Base-by-base conservation (phyloP, 2,329 filamentous ascomycete species). In the Alternaria tenuissima region DNA sequence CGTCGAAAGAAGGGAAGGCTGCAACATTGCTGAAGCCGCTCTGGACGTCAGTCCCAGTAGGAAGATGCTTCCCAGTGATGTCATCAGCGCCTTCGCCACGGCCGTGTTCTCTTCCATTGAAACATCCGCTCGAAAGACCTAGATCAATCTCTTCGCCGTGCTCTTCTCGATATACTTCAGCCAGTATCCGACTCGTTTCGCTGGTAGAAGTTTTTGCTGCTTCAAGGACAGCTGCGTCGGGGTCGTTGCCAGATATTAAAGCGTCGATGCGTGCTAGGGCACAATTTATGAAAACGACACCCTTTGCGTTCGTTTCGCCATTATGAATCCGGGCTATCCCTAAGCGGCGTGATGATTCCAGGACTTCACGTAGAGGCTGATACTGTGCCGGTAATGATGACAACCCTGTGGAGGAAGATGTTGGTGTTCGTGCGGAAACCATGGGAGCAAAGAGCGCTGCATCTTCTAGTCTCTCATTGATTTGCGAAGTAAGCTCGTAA, bases 241-340 rank as follows among this genome's bases (percentile, higher is more conserved):
- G 39, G 16, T 75, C 62, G 5, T 36, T 44, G 5, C 64, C 61
- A 0, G 63, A 46, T 1, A 63, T 57, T 0, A 76, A 16, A 1
- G 71, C 72, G 20, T 76, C 68, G 56, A 76, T 66, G 28, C 70
- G 67, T 1, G 72, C 70, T 12, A 70, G 47, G 1, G 64, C 69
- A 42, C 64, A 70, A 6, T 43, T 46, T 4, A 69, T 28, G 48
- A 70, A 73, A 7, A 69, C 59, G 3, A 52, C 49, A 6, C 68
- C 70, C 58, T 76, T 76, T 5, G 62, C 63, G 38, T 74, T 74
- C 11, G 65, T 68, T 16, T 74, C 71, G 59, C 71, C 73, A n/a
- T 65, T 64, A 9, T 57, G 57, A 5, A 74, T 20, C 7, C 72
- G 69, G 1, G 58, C 43, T 7, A 62, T 36, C 12, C 63, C 51